These are phyloP conservation scores for Talaromyces wortmannii DNA, from an alignment of 495 filamentous ascomycete genomes.

Conservation along the genomic window DNA sequence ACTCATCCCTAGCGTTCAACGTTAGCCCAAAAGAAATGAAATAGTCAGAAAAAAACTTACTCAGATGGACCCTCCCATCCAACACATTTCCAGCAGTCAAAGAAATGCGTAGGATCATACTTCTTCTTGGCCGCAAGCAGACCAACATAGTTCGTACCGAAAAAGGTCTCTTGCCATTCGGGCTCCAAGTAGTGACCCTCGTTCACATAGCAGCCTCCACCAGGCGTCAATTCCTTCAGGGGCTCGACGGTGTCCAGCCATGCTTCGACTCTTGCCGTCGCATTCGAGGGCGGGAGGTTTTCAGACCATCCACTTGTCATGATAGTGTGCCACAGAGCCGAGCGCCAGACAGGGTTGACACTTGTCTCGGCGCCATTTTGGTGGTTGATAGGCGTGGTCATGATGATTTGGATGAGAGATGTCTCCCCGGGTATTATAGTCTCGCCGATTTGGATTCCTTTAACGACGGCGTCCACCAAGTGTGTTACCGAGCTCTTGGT, in stretches of 20 bases:
- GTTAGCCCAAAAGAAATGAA: neutral
- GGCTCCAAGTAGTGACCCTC: constrained; percentile 44
- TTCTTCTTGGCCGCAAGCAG: constrained; percentile 39
- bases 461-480: constrained; percentile 6
- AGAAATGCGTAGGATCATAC: constrained; percentile 44
- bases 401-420: constrained; percentile 8
- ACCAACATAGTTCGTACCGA: constrained; percentile 39
- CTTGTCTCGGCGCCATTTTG: constrained; percentile 2
- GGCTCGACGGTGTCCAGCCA: constrained; percentile 6
- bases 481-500: constrained; percentile 10
- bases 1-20: too few species aligned
- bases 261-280: neutral
- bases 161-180: constrained; percentile 51
- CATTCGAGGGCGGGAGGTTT: neutral
- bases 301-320: constrained; percentile 9
- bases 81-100: constrained; percentile 21
- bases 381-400: constrained; percentile 9
- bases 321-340: constrained; percentile 14
- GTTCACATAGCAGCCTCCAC: constrained; percentile 13
- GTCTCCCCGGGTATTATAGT: neutral
- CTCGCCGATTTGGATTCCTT: constrained; percentile 4
- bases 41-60: constrained; percentile 3
- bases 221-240: constrained; percentile 11
- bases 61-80: constrained; percentile 10
- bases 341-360: constrained; percentile 11